A percentile compares a stretch with the other conserved stretches of the same genome.
phyloP scores from a whole-genome alignment of 129 eudicot species.

The Flaveria bidentis region DNA sequence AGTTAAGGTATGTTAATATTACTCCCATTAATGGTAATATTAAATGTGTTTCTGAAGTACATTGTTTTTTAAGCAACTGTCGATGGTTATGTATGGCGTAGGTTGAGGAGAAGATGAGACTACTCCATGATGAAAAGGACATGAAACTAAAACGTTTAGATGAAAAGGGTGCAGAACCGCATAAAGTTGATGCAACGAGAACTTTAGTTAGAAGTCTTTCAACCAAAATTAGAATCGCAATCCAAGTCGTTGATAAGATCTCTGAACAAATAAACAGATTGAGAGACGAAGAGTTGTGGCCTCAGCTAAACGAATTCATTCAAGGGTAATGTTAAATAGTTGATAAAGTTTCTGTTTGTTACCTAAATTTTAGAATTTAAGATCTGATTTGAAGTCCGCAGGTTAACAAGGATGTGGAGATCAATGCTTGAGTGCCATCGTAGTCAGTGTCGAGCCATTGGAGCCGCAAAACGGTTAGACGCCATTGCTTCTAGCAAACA shows the following conservation, averaged over 20 bases:
- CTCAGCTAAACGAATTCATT: constrained; percentile 72
- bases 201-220: constrained; percentile 70
- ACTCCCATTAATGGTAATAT: background rate
- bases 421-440: constrained; percentile 89
- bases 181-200: constrained; percentile 77
- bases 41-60: background rate
- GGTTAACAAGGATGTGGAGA: constrained; percentile 90
- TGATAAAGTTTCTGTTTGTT: background rate
- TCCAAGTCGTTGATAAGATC: constrained; percentile 86
- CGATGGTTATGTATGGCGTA: constrained; percentile 36
- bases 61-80: background rate
- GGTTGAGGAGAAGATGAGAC: constrained; percentile 95
- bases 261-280: constrained; percentile 76
- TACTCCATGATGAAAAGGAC: constrained; percentile 66
- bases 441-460: constrained; percentile 71
- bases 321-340: constrained; percentile 67
- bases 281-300: constrained; percentile 97
- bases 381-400: constrained; percentile 33
- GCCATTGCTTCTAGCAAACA: constrained; percentile 68
- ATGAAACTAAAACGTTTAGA: constrained; percentile 71
- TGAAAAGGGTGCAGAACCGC: constrained; percentile 84
- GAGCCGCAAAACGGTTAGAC: constrained; percentile 75
- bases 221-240: constrained; percentile 85
- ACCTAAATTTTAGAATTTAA: background rate
- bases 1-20: constrained; percentile 61